Evolutionary conservation across 805 yeast genomes (phyloP).

Genomic region (Candida tallmaniae): DNA sequence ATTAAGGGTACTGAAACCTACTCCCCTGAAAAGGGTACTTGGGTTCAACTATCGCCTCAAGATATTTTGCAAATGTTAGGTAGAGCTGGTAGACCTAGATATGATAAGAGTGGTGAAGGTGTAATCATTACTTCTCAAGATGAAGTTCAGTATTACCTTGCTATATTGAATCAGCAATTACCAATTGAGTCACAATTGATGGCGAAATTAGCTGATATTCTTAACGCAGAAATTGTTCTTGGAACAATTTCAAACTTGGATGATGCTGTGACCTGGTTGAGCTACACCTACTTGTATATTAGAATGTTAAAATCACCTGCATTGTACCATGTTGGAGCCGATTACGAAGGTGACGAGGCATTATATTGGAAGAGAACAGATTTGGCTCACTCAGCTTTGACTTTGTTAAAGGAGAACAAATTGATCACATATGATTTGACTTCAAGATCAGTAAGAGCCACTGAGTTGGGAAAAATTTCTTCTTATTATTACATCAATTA

Average conservation of each 20-base stretch:
- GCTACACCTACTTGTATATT: constrained; percentile 71
- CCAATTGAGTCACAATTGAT: constrained; percentile 90
- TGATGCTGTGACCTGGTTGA: constrained; percentile 79
- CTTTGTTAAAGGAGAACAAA: constrained; percentile 49
- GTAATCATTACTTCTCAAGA: constrained; percentile 83
- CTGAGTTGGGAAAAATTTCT: constrained; percentile 78
- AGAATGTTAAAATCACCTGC: constrained; percentile 73
- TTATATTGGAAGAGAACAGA: constrained; percentile 56
- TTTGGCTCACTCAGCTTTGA: constrained; percentile 72
- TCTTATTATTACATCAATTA: constrained; percentile 81
- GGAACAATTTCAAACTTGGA: constrained; percentile 58
- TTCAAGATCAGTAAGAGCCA: constrained; percentile 36
- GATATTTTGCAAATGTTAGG: constrained; percentile 97
- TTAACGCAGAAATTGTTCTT: constrained; percentile 83
- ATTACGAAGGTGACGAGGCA: constrained; percentile 46
- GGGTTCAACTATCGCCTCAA: constrained; percentile 93
- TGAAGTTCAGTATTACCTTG: constrained; percentile 83
- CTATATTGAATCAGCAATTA: constrained; percentile 83
- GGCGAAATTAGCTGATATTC: constrained; percentile 60
- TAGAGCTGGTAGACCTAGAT: constrained; percentile 95
- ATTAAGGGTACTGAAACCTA: constrained; percentile 93
- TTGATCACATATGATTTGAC: constrained; percentile 54
- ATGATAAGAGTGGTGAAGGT: constrained; percentile 91
- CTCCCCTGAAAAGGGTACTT: constrained; percentile 82
- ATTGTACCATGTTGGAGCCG: constrained; percentile 70